phyloP scores from a whole-genome alignment of 2,329 filamentous ascomycete species.

The Fusarium pseudoanthophilum region DNA sequence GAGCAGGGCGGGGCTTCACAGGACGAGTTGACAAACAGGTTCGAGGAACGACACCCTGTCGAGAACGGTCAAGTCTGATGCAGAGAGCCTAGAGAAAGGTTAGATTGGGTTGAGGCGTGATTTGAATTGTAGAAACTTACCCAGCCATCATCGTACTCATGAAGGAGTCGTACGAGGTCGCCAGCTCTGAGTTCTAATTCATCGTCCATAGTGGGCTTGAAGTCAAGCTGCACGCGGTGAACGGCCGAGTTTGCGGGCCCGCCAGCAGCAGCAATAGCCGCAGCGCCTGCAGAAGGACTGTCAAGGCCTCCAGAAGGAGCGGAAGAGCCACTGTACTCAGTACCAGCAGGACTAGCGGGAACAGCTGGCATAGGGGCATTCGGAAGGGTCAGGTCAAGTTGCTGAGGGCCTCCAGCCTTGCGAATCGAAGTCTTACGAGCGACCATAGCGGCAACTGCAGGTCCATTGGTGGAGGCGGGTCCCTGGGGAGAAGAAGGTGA shows the following conservation, averaged over 20 bases:
- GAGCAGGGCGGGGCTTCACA: conserved; percentile 80
- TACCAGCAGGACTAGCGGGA: conserved; percentile 70
- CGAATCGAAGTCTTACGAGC: conserved; percentile 67
- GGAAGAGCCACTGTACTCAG: conserved; percentile 70
- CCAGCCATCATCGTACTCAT: conserved; percentile 99
- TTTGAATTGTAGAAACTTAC: conserved; percentile 61
- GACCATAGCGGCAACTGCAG: conserved; percentile 52
- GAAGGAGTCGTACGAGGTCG: conserved; percentile 86
- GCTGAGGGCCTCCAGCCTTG: conserved; percentile 58
- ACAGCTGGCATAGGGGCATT: conserved; percentile 49
- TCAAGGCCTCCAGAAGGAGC: conserved; percentile 58
- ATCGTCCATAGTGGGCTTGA: conserved; percentile 90
- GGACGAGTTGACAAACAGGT: conserved; percentile 93
- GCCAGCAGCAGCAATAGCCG: conserved; percentile 70
- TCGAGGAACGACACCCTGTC: conserved; percentile 92
- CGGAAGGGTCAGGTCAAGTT: conserved; percentile 65
- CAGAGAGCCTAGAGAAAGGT: conserved; percentile 77
- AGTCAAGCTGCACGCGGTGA: conserved; percentile 93
- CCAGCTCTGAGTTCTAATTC: conserved; percentile 86
- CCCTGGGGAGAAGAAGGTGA: conserved; percentile 44
- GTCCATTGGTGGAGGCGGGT: conserved; percentile 52
- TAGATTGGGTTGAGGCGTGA: conserved; percentile 38
- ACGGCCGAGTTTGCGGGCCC: conserved; percentile 73
- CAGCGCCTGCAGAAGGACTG: conserved; percentile 60
- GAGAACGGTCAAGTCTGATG: conserved; percentile 86